Base-by-base conservation (phyloP, 805 yeast genomes). In the Yamadazyma sp. region DNA sequence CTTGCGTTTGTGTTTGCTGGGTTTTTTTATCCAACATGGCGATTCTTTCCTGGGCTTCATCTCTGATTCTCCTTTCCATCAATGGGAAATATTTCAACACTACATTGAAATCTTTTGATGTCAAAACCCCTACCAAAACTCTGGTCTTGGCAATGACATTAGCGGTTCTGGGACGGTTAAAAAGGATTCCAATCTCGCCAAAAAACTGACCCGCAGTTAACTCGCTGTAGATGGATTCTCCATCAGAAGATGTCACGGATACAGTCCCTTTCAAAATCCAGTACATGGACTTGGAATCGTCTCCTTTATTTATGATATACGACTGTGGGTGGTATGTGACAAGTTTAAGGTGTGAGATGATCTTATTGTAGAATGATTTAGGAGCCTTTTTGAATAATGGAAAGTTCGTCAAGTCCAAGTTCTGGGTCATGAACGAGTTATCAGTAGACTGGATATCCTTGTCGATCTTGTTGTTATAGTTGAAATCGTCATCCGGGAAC, bases 181-280 rank as follows among this genome's bases (percentile, higher is more conserved):
- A 83, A 20, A 84, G 59, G 29, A 84, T 82, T 6, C 91, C 91
- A 38, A 84, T 83, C 52, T 84, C 91, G 10, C 93, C 93, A 54
- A 84, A 84, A 46, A 80, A 82, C 14, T 81, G 70, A 2, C 91
- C 91, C 3, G 81, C 71, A 3, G 73, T 71, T 6, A 84, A 60
- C 52, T 81, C 88, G 1, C 90, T 89, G 50, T 80, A 81, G 3
- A 78, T 70, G 3, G 84, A 74, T 58, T 84, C 91, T 19, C 88
- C 90, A 53, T 84, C 93, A 1, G 84, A 74, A 10, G 86, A 78
- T 0, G 88, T 77, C 9, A 84, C 87, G n/a, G 79, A 77, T 2
- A 84, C 91, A 0, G 80, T 71, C 3, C 93, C 93, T 50, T 83
- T 75, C 11, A 84, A 57, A 25, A 84, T 80, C 89, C 91, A 83